These are phyloP conservation scores for Sarocladium kiliense DNA, from an alignment of 2,329 filamentous ascomycete species.

Conservation along the genomic window DNA sequence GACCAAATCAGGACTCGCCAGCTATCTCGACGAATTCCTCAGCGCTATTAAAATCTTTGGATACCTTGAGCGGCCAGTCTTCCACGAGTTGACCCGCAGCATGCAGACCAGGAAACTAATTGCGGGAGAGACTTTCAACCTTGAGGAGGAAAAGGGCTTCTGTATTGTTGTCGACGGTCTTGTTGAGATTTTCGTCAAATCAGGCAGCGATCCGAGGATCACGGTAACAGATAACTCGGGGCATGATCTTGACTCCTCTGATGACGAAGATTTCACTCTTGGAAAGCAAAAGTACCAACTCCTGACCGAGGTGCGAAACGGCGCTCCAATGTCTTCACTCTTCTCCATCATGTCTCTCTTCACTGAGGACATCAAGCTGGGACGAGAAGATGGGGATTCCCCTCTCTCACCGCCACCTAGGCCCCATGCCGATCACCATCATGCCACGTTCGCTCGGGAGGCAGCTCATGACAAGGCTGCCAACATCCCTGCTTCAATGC, in stretches of 20 bases:
- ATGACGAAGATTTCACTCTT: slow-evolving; percentile 63
- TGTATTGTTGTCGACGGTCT: slow-evolving; percentile 94
- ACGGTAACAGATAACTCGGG: slow-evolving; percentile 7
- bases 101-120: slow-evolving; percentile 98
- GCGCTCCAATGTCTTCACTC: slow-evolving; percentile 94
- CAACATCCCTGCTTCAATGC: slow-evolving; percentile 24
- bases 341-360: slow-evolving; percentile 97
- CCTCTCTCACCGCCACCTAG: slow-evolving; percentile 24
- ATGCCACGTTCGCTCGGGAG: background rate
- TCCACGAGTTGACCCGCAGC: slow-evolving; percentile 92
- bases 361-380: slow-evolving; percentile 86
- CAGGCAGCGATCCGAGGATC: slow-evolving; percentile 37
- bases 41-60: slow-evolving; percentile 99
- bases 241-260: slow-evolving; percentile 36
- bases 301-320: slow-evolving; percentile 94
- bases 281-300: slow-evolving; percentile 86
- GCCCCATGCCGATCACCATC: slow-evolving; percentile 11
- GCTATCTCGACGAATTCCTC: slow-evolving; percentile 94
- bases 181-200: slow-evolving; percentile 98
- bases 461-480: background rate
- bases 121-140: slow-evolving; percentile 86
- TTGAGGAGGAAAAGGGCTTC: slow-evolving; percentile 97
- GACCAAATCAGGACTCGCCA: slow-evolving; percentile 85
- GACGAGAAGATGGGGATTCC: slow-evolving; percentile 52
- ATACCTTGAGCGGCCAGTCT: slow-evolving; percentile 91